These are phyloP conservation scores for Elsinoe perseae DNA, from an alignment of 2,329 filamentous ascomycete species.

Conservation along the genomic window DNA sequence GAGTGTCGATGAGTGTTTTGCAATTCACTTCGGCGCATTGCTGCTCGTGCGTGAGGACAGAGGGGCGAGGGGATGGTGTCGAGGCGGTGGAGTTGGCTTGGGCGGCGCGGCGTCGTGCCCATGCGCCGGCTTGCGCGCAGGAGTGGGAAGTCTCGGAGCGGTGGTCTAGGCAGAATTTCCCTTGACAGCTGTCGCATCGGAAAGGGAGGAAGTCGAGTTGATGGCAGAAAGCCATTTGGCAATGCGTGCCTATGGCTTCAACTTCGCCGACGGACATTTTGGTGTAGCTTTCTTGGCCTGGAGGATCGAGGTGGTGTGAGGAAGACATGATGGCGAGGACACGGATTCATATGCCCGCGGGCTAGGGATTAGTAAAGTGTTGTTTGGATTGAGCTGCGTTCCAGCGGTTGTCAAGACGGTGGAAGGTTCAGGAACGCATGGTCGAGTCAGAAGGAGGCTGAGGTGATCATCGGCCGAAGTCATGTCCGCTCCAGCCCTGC, in stretches of 20 bases:
- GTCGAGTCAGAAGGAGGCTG: neutral
- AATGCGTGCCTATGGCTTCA: slow-evolving; percentile 80
- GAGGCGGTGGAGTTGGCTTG: slow-evolving; percentile 25
- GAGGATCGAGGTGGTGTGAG: slow-evolving; percentile 35
- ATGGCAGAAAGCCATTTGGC: slow-evolving; percentile 84
- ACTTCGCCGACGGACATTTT: slow-evolving; percentile 72
- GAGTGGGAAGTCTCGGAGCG: slow-evolving; percentile 76
- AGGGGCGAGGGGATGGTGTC: slow-evolving; percentile 40
- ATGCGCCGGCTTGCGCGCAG: slow-evolving; percentile 53
- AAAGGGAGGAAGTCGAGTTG: slow-evolving; percentile 96
- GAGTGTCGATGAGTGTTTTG: slow-evolving; percentile 64
- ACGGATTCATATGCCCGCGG: slow-evolving; percentile 4
- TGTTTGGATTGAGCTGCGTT: slow-evolving; percentile 8
- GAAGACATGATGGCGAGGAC: slow-evolving; percentile 33
- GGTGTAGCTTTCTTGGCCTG: slow-evolving; percentile 51
- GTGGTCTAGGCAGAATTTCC: slow-evolving; percentile 81
- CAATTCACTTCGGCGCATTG: slow-evolving; percentile 60
- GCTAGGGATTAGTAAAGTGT: slow-evolving; percentile 6
- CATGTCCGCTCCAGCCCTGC: neutral
- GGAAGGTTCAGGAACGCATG: slow-evolving; percentile 7
- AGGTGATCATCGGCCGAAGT: neutral
- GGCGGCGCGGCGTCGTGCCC: slow-evolving; percentile 46
- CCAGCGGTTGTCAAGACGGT: neutral
- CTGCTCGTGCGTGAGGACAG: slow-evolving; percentile 55
- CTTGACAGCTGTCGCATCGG: slow-evolving; percentile 77